These are phyloP conservation scores for Tolypocladium guangdongense DNA, from an alignment of 2,329 filamentous ascomycete genomes.

Conservation along the genomic window DNA sequence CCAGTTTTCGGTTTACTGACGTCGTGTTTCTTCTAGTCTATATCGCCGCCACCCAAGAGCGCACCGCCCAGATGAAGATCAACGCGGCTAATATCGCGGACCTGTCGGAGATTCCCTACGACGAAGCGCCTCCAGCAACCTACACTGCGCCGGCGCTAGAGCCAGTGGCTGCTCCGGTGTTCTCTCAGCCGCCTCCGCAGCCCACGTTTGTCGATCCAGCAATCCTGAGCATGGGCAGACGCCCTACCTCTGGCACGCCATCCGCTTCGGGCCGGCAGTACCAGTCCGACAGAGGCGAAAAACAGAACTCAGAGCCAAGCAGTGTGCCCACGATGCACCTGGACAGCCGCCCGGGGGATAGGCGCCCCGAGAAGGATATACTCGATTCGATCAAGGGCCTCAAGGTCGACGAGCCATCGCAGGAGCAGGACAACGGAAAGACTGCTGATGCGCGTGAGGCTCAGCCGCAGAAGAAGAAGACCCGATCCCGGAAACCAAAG, in stretches of 20 bases:
- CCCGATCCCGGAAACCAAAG: slow-evolving; percentile 20
- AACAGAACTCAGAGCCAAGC: not conserved
- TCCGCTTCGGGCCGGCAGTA: slow-evolving; percentile 9
- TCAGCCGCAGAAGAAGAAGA: slow-evolving; percentile 19
- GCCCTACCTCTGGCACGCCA: slow-evolving; percentile 20
- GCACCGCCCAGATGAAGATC: slow-evolving; percentile 33
- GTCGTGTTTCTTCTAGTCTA: slow-evolving; percentile 20
- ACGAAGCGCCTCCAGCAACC: slow-evolving; percentile 15
- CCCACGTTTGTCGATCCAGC: slow-evolving; percentile 65
- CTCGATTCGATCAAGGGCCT: slow-evolving; percentile 16
- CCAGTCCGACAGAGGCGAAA: slow-evolving; percentile 3
- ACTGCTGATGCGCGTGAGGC: slow-evolving; percentile 10
- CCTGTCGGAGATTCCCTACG: slow-evolving; percentile 27
- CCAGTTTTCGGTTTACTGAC: not conserved
- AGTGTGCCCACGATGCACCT: not conserved
- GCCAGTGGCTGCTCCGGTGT: slow-evolving; percentile 13
- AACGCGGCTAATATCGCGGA: slow-evolving; percentile 33
- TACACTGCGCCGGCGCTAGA: slow-evolving; percentile 14
- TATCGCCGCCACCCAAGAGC: slow-evolving; percentile 28
- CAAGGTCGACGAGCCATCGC: slow-evolving; percentile 8
- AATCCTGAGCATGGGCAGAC: slow-evolving; percentile 58
- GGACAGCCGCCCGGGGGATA: slow-evolving; percentile 1
- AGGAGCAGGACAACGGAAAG: slow-evolving; percentile 9
- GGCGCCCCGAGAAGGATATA: slow-evolving; percentile 13
- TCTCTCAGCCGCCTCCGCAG: slow-evolving; percentile 19